Evolutionary conservation across 805 yeast genomes (phyloP).

Genomic region (Candida incommunis): DNA sequence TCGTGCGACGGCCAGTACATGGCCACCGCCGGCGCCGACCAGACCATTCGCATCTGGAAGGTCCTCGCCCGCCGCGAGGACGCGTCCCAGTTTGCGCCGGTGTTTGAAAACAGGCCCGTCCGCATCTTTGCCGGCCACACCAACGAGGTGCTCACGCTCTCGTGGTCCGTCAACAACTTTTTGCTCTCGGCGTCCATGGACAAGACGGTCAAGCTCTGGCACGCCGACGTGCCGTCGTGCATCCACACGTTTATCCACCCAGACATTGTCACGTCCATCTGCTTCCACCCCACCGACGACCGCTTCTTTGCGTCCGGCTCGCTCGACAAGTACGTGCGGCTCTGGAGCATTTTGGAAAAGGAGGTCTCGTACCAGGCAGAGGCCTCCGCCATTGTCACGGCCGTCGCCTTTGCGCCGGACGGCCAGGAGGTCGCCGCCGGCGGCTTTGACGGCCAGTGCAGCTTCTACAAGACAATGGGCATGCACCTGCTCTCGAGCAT

Average conservation of each 20-base stretch:
- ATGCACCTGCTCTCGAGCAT: slow-evolving; percentile 38
- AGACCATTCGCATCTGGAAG: slow-evolving; percentile 59
- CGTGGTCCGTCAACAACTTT: slow-evolving; percentile 83
- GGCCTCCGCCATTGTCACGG: slow-evolving; percentile 56
- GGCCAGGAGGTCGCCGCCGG: slow-evolving; percentile 52
- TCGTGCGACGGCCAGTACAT: slow-evolving; percentile 67
- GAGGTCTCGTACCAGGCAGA: slow-evolving; percentile 47
- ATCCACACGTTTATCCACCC: slow-evolving; percentile 53
- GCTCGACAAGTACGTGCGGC: slow-evolving; percentile 53
- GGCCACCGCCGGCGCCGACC: slow-evolving; percentile 75
- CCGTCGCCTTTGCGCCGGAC: slow-evolving; percentile 56
- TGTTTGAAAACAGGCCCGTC: slow-evolving; percentile 56
- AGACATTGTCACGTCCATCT: slow-evolving; percentile 72
- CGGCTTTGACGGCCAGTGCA: slow-evolving; percentile 61
- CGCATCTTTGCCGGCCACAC: slow-evolving; percentile 52
- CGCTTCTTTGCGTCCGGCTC: slow-evolving; percentile 76
- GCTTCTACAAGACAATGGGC: slow-evolving; percentile 48
- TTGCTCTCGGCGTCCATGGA: slow-evolving; percentile 75
- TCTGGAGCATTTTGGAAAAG: slow-evolving; percentile 78
- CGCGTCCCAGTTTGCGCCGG: slow-evolving; percentile 15
- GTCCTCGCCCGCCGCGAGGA: slow-evolving; percentile 63
- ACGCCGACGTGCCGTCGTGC: slow-evolving; percentile 50
- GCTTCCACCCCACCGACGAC: slow-evolving; percentile 77
- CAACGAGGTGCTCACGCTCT: slow-evolving; percentile 55
- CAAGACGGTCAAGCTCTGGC: slow-evolving; percentile 74